These are phyloP conservation scores for Crithidia brevicula DNA, from an alignment of 208 protist genomes.

Conservation along the genomic window DNA sequence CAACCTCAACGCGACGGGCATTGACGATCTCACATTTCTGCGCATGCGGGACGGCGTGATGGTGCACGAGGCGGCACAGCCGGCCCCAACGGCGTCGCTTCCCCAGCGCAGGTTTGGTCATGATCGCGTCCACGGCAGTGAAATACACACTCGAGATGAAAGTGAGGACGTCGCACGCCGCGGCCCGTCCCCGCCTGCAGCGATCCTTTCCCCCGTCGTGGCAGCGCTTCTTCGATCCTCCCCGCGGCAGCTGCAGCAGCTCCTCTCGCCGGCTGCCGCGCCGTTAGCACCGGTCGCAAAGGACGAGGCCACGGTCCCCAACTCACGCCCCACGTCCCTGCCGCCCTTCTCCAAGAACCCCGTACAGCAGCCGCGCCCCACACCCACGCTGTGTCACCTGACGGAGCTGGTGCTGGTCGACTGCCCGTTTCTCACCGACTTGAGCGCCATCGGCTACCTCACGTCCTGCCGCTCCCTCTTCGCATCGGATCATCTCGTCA, in stretches of 20 bases:
- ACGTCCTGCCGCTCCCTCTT: constrained; percentile 12
- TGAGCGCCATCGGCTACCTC: constrained; percentile 21
- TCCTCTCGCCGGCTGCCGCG: background rate
- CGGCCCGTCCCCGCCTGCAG: too few relatives aligned
- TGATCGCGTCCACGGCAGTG: too few relatives aligned
- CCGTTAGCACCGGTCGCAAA: background rate
- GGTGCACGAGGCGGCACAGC: too few relatives aligned
- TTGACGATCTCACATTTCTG: constrained; percentile 24
- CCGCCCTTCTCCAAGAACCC: background rate
- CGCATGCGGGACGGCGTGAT: constrained; percentile 15
- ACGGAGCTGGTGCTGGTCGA: constrained; percentile 20
- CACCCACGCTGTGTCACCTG: constrained; percentile 9
- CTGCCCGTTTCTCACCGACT: constrained; percentile 24
- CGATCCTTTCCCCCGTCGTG: background rate
- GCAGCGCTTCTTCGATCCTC: background rate
- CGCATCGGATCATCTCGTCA: constrained; percentile 16
- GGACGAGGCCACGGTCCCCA: too few relatives aligned
- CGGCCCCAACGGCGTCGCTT: too few relatives aligned
- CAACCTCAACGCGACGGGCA: constrained; percentile 17
- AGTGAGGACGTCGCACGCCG: too few relatives aligned
- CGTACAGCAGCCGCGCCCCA: too few relatives aligned
- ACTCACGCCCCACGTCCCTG: background rate
- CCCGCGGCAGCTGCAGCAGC: background rate
- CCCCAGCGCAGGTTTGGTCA: too few relatives aligned
- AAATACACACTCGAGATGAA: too few relatives aligned